phyloP scores from a whole-genome alignment of 495 filamentous ascomycete genomes.

The Penicillium paxilli region DNA sequence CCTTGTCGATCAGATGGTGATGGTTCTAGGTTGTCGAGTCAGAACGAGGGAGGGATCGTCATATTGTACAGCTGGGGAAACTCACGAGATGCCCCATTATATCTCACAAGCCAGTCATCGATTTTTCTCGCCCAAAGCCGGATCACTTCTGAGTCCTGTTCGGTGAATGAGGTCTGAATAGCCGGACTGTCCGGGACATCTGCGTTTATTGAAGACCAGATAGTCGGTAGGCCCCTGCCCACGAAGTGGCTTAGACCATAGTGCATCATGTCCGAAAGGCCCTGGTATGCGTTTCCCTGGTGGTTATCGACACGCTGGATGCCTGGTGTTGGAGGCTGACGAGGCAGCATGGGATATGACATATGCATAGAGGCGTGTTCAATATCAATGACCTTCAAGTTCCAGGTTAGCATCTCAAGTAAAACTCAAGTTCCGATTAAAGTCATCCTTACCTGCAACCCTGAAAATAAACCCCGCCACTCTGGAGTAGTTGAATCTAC shows the following conservation, averaged over 20 bases:
- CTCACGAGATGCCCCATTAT: conserved; percentile 35
- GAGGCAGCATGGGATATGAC: conserved; percentile 38
- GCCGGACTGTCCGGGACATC: conserved; percentile 11
- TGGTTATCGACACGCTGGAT: conserved; percentile 27
- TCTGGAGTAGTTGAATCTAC: conserved; percentile 22
- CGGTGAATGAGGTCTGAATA: conserved; percentile 28
- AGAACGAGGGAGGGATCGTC: no score
- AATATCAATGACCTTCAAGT: conserved; percentile 40
- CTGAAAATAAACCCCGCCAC: conserved; percentile 38
- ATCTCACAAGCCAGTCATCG: conserved; percentile 41
- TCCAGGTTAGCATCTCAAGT: neutral
- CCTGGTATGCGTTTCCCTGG: conserved; percentile 33
- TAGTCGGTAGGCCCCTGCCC: conserved; percentile 37
- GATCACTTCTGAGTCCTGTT: conserved; percentile 35
- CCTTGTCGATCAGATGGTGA: conserved; percentile 38
- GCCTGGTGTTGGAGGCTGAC: conserved; percentile 28
- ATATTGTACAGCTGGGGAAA: no score
- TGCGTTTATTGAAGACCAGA: conserved; percentile 39
- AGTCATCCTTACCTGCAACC: conserved; percentile 30
- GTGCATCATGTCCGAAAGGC: conserved; percentile 43
- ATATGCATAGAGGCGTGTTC: conserved; percentile 46
- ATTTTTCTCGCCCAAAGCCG: conserved; percentile 37
- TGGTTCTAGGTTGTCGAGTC: no score
- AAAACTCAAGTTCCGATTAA: no score
- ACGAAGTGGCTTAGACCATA: conserved; percentile 41